Conservation (phyloP, 768 basidiomycete species). For the Hortiboletus campestris region DNA sequence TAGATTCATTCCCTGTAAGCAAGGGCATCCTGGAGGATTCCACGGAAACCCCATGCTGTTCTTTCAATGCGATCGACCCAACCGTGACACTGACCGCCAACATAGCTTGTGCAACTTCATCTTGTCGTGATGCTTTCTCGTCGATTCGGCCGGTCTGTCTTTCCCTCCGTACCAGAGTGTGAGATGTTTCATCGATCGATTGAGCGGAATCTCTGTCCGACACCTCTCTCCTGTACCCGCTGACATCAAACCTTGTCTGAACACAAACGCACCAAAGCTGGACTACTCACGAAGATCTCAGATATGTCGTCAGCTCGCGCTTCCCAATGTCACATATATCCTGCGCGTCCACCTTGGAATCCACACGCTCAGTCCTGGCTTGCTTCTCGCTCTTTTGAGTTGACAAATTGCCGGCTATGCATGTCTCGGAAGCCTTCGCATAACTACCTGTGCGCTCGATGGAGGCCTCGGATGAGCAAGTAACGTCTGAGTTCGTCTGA, state of each 20-base stretch:
- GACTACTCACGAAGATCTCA: slow-evolving; percentile 1
- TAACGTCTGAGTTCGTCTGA: neutral
- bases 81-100: neutral
- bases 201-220: neutral
- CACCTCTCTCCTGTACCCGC: neutral
- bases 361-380: neutral
- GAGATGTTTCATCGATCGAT: neutral
- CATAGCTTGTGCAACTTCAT: neutral
- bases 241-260: neutral
- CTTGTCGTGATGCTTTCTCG: neutral
- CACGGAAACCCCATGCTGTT: neutral
- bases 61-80: neutral
- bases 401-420: neutral
- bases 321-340: neutral
- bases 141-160: neutral
- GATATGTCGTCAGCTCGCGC: neutral
- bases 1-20: neutral
- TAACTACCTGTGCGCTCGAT: neutral
- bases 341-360: neutral
- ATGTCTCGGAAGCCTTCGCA: neutral
- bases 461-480: neutral
- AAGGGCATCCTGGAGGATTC: neutral
- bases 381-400: neutral
- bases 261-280: neutral
- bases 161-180: neutral